These are phyloP conservation scores for Trichophaea hybrida DNA, from an alignment of 2,329 filamentous ascomycete genomes.

Conservation along the genomic window DNA sequence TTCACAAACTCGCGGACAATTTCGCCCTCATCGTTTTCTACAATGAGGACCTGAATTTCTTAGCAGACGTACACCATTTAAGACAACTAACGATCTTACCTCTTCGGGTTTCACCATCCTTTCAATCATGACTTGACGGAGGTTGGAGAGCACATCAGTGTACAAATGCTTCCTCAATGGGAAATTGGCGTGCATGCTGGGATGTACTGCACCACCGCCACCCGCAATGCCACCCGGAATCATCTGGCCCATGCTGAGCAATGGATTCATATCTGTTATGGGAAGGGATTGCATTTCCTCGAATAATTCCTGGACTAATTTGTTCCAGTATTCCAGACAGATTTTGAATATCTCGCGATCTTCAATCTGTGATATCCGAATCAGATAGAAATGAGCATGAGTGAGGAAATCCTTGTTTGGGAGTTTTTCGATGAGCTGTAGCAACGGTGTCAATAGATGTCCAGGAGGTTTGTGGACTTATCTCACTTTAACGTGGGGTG, in stretches of 20 bases:
- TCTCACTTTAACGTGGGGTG: constrained; percentile 66
- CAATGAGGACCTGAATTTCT: constrained; percentile 57
- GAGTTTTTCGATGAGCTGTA: constrained; percentile 78
- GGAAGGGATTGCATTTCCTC: constrained; percentile 97
- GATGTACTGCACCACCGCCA: constrained; percentile 72
- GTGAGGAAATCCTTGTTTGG: constrained; percentile 90
- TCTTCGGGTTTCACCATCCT: constrained; percentile 99
- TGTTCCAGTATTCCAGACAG: constrained; percentile 97
- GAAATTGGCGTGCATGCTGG: constrained; percentile 71
- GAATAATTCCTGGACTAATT: constrained; percentile 92
- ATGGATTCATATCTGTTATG: constrained; percentile 79
- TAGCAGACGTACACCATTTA: neutral
- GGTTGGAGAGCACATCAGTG: constrained; percentile 78
- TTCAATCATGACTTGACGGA: constrained; percentile 97
- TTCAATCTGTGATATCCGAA: constrained; percentile 95
- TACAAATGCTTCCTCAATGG: constrained; percentile 97
- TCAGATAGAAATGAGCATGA: constrained; percentile 94
- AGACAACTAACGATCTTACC: constrained; percentile 24
- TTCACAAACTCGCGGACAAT: constrained; percentile 99
- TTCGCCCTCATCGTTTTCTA: constrained; percentile 98
- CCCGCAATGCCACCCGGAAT: constrained; percentile 41
- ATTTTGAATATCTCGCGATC: constrained; percentile 99
- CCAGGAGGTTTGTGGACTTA: constrained; percentile 15
- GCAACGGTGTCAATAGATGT: neutral
- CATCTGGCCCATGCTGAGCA: constrained; percentile 54